Percentiles rank a stretch among this genome's conserved stretches.
Conservation (phyloP, 495 filamentous ascomycete genomes). For the Daldinia concentrica region DNA sequence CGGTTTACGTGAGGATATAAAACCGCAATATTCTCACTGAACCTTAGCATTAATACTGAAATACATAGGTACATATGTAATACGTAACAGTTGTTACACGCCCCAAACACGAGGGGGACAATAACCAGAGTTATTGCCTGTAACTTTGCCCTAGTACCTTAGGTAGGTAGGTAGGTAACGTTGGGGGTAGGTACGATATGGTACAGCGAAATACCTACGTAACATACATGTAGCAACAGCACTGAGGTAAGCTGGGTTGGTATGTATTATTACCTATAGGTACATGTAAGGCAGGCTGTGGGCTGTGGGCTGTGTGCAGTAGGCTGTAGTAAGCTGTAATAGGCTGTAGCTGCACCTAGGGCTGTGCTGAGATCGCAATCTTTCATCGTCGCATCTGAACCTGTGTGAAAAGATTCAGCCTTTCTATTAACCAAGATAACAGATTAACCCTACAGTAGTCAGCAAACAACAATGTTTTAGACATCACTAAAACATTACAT, state of each 20-base stretch:
- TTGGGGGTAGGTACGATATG: neutral
- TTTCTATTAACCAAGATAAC: slow-evolving; percentile 11
- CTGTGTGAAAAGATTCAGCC: slow-evolving; percentile 29
- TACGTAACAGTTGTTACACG: neutral
- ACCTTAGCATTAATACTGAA: neutral
- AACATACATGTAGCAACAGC: neutral
- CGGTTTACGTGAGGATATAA: neutral
- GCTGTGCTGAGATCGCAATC: slow-evolving; percentile 39
- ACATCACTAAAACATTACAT: slow-evolving; percentile 4
- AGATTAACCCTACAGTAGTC: slow-evolving; percentile 28
- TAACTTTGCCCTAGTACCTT: neutral
- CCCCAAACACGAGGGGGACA: neutral
- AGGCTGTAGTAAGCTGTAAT: slow-evolving; percentile 15
- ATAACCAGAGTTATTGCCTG: neutral
- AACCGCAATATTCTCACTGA: neutral
- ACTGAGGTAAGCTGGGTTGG: neutral
- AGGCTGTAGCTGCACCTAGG: slow-evolving; percentile 22
- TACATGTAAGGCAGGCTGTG: neutral
- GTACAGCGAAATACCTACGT: neutral
- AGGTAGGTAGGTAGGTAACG: no score
- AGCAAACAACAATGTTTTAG: slow-evolving; percentile 38
- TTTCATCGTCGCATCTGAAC: slow-evolving; percentile 36
- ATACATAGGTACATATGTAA: no score
- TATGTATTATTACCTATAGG: no score
- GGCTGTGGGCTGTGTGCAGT: neutral